phyloP scores from a whole-genome alignment of 495 filamentous ascomycete species.

The Lasiosphaeris hirsuta region DNA sequence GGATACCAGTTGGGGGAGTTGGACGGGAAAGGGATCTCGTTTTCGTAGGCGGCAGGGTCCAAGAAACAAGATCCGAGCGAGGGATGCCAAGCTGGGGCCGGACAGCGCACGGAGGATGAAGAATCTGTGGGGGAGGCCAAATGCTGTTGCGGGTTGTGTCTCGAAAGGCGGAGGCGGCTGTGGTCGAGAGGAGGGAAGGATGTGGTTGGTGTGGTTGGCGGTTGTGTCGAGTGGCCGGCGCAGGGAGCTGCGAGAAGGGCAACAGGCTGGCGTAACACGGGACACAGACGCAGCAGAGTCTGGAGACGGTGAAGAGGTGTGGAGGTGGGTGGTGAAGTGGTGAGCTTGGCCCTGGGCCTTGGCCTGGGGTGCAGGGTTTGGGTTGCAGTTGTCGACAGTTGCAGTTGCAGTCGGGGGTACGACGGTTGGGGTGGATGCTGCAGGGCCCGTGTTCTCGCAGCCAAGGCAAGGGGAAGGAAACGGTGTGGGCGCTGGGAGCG shows the following conservation, averaged over 20 bases:
- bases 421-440: neutral
- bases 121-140: constrained; percentile 19
- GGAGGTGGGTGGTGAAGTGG: neutral
- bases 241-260: constrained; percentile 1
- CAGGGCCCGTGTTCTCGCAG: neutral
- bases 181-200: constrained; percentile 1
- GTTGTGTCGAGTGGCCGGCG: constrained; percentile 5
- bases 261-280: too few relatives aligned
- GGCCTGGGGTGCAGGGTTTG: constrained; percentile 11
- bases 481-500: neutral
- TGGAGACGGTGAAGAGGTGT: constrained; percentile 2
- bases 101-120: constrained; percentile 10
- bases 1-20: constrained; percentile 1
- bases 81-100: constrained; percentile 15
- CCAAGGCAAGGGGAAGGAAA: neutral
- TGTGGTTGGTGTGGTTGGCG: constrained; percentile 2
- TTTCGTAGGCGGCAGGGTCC: constrained; percentile 17
- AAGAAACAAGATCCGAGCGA: constrained; percentile 24
- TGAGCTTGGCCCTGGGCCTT: neutral
- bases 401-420: constrained; percentile 16
- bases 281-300: too few relatives aligned
- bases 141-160: constrained; percentile 46
- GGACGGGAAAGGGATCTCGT: constrained; percentile 14
- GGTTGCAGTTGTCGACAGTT: neutral
- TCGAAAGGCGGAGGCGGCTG: constrained; percentile 34